phyloP scores from a whole-genome alignment of 2,329 filamentous ascomycete species.

The Xylariaceae sp. region DNA sequence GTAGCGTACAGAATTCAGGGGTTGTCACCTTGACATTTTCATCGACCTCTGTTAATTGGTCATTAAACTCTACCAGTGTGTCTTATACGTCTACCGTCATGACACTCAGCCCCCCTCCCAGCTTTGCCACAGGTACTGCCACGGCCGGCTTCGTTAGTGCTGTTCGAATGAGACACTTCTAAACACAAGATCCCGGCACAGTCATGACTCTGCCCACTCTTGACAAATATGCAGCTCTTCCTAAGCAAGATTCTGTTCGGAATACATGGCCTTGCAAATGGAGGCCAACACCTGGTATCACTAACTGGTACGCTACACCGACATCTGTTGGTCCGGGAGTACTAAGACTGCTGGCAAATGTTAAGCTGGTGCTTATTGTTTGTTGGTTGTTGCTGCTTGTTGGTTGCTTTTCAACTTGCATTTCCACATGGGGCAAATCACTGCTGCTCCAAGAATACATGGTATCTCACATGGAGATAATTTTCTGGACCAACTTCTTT shows the following conservation, averaged over 20 bases:
- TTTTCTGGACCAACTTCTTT: constrained; percentile 18
- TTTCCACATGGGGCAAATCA: constrained; percentile 2
- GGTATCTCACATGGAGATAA: constrained; percentile 16
- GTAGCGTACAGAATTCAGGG: neutral
- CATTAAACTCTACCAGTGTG: constrained; percentile 15
- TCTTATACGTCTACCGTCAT: constrained; percentile 17
- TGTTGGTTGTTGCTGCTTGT: constrained; percentile 8
- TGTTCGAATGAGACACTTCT: constrained; percentile 6
- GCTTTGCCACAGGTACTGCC: constrained; percentile 13
- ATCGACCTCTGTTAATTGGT: constrained; percentile 16
- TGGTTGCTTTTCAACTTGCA: constrained; percentile 6
- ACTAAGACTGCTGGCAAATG: constrained; percentile 8
- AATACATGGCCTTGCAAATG: neutral
- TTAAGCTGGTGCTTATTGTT: constrained; percentile 1
- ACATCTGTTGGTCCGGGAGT: neutral
- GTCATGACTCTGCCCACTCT: no score
- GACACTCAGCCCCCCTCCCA: constrained; percentile 13
- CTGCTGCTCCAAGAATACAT: constrained; percentile 3
- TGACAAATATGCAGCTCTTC: no score
- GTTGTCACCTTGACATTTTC: constrained; percentile 16
- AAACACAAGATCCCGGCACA: no score
- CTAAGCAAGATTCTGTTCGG: neutral
- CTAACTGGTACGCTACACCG: neutral
- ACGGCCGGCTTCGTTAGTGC: constrained; percentile 3
- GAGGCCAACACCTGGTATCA: neutral